Conservation (phyloP, 352 stramenopile species). For the Phytopythium aichiense region DNA sequence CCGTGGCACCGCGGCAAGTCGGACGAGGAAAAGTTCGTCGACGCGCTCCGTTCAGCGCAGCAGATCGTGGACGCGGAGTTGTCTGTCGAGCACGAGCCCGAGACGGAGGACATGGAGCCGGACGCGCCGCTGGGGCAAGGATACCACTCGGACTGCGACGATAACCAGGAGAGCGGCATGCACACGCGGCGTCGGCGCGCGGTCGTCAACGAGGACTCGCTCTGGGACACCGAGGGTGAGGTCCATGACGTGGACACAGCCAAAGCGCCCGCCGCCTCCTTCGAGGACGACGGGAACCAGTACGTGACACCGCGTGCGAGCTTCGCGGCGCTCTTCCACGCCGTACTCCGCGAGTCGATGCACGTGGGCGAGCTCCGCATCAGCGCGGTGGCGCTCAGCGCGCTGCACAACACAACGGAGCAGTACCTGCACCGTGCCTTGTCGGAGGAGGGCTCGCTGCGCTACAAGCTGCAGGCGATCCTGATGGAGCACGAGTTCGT, state of each 20-base stretch:
- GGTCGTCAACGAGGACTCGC: constrained; percentile 32
- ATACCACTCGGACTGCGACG: constrained; percentile 70
- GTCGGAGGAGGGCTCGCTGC: constrained; percentile 51
- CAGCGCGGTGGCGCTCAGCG: constrained; percentile 64
- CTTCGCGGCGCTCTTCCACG: constrained; percentile 52
- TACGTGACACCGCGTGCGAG: constrained; percentile 69
- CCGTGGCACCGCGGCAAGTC: constrained; percentile 12
- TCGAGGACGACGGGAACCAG: constrained; percentile 28
- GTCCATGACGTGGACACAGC: constrained; percentile 25
- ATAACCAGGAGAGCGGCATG: constrained; percentile 18
- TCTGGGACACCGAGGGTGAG: constrained; percentile 37
- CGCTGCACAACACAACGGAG: constrained; percentile 72
- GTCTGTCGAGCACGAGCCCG: constrained; percentile 19
- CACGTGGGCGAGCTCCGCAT: constrained; percentile 41
- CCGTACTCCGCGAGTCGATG: constrained; percentile 26
- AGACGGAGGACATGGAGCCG: constrained; percentile 25
- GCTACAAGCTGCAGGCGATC: constrained; percentile 45
- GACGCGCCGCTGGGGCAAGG: constrained; percentile 55
- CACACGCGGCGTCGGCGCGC: constrained; percentile 19
- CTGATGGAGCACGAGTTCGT: constrained; percentile 43
- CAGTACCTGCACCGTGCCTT: constrained; percentile 62
- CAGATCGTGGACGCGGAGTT: constrained; percentile 46
- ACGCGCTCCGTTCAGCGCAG: constrained; percentile 40
- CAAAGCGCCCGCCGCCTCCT: constrained; percentile 9
- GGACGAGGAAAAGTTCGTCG: constrained; percentile 38